phyloP scores from a whole-genome alignment of 495 filamentous ascomycete genomes.

The Aspergillus nanangensis region DNA sequence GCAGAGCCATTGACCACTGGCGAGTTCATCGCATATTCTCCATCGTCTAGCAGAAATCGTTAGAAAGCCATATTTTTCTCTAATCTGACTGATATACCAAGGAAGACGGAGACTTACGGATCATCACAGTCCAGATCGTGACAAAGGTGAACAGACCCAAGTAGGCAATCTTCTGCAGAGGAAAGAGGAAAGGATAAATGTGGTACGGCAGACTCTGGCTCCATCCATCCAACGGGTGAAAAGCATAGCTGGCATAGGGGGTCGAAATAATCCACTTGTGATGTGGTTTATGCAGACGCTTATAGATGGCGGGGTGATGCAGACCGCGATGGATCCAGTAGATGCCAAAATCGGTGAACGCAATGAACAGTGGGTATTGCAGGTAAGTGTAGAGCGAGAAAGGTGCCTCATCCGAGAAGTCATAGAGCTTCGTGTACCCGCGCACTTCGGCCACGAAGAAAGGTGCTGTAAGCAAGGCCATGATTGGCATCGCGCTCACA shows the following conservation, averaged over 20 bases:
- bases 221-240: slow-evolving; percentile 91
- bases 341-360: slow-evolving; percentile 87
- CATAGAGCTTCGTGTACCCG: slow-evolving; percentile 83
- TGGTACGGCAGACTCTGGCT: slow-evolving; percentile 90
- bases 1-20: slow-evolving; percentile 87
- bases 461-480: slow-evolving; percentile 73
- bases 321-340: slow-evolving; percentile 90
- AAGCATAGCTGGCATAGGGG: slow-evolving; percentile 85
- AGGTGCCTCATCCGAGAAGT: slow-evolving; percentile 61
- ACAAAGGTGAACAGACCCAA: slow-evolving; percentile 81
- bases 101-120: slow-evolving; percentile 43
- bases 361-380: slow-evolving; percentile 85
- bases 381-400: slow-evolving; percentile 67
- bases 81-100: too few species aligned
- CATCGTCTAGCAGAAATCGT: slow-evolving; percentile 55
- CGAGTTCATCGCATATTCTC: slow-evolving; percentile 80
- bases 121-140: slow-evolving; percentile 93
- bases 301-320: slow-evolving; percentile 79
- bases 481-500: slow-evolving; percentile 63
- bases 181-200: slow-evolving; percentile 85
- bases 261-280: slow-evolving; percentile 99
- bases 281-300: slow-evolving; percentile 86
- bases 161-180: slow-evolving; percentile 85
- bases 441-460: slow-evolving; percentile 78
- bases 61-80: too few species aligned